Conservation (phyloP, 1,139 yeast genomes). For the Yamadazyma mexicana region DNA sequence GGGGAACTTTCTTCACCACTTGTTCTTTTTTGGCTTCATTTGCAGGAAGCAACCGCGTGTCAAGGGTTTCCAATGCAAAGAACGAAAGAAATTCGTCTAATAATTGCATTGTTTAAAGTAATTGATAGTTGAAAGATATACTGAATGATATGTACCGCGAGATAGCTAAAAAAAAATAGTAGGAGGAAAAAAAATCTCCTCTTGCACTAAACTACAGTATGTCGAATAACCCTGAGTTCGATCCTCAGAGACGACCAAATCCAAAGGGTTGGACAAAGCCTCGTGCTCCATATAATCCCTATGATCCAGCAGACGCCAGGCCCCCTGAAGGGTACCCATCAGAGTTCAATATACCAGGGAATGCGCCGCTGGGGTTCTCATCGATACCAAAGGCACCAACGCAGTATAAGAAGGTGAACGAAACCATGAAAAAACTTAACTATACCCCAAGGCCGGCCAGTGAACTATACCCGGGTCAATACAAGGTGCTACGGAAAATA, state of each 20-base stretch:
- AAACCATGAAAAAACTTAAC: slow-evolving; percentile 69
- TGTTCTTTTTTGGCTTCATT: slow-evolving; percentile 42
- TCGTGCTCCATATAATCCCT: slow-evolving; percentile 81
- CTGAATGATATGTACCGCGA: neutral
- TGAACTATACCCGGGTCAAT: slow-evolving; percentile 76
- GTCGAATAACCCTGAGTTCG: slow-evolving; percentile 2
- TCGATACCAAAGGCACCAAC: slow-evolving; percentile 67
- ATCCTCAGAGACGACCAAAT: slow-evolving; percentile 58
- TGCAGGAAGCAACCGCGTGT: slow-evolving; percentile 66
- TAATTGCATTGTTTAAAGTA: slow-evolving; percentile 12
- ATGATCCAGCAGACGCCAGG: slow-evolving; percentile 72
- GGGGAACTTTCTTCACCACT: slow-evolving; percentile 43
- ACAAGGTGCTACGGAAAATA: slow-evolving; percentile 65
- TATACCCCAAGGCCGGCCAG: slow-evolving; percentile 80
- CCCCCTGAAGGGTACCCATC: slow-evolving; percentile 88
- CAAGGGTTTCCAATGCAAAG: slow-evolving; percentile 76
- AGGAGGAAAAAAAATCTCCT: neutral
- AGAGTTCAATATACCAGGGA: slow-evolving; percentile 63
- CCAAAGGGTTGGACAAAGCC: slow-evolving; percentile 86
- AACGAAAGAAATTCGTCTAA: slow-evolving; percentile 33
- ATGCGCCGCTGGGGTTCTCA: slow-evolving; percentile 54
- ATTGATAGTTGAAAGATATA: neutral
- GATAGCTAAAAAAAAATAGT: neutral
- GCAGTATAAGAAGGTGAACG: slow-evolving; percentile 68
- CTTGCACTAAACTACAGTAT: neutral